Evolutionary conservation across 108 stramenopile genomes (phyloP).

Genomic region (Asterionellopsis glacialis): DNA sequence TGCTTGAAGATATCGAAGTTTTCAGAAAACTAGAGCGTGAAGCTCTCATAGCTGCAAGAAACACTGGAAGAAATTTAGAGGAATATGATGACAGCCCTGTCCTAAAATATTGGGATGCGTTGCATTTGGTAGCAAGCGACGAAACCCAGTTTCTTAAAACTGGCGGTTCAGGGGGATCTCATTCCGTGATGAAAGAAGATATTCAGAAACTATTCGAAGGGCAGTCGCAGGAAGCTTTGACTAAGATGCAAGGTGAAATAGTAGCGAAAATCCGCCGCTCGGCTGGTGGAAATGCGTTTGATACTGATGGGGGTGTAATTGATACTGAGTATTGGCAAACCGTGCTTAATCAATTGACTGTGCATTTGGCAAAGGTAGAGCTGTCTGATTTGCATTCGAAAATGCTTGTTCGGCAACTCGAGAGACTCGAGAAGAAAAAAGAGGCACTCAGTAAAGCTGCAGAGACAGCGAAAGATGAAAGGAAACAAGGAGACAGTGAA

Average conservation of each 20-base stretch:
- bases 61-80: conserved; percentile 8
- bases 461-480: conserved; percentile 24
- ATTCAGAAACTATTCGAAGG: conserved; percentile 83
- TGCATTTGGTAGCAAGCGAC: conserved; percentile 55
- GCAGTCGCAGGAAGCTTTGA: conserved; percentile 58
- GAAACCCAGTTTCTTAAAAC: conserved; percentile 72
- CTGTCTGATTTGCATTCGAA: conserved; percentile 85
- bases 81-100: conserved; percentile 34
- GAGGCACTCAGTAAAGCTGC: conserved; percentile 46
- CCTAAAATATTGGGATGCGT: conserved; percentile 77
- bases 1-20: conserved; percentile 77
- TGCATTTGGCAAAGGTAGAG: conserved; percentile 78
- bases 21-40: conserved; percentile 76
- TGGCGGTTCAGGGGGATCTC: conserved; percentile 56
- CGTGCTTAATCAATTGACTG: conserved; percentile 73
- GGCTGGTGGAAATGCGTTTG: conserved; percentile 5
- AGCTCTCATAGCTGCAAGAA: conserved; percentile 25
- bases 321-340: conserved; percentile 87
- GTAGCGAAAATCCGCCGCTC: conserved; percentile 46
- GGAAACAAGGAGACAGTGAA: conserved; percentile 20
- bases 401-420: conserved; percentile 91
- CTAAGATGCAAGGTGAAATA: conserved; percentile 84
- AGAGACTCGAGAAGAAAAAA: conserved; percentile 73
- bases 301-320: conserved; percentile 36
- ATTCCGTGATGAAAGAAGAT: conserved; percentile 66